phyloP scores from a whole-genome alignment of 192 early-diverging fungal species.

The Coemansia sp. region DNA sequence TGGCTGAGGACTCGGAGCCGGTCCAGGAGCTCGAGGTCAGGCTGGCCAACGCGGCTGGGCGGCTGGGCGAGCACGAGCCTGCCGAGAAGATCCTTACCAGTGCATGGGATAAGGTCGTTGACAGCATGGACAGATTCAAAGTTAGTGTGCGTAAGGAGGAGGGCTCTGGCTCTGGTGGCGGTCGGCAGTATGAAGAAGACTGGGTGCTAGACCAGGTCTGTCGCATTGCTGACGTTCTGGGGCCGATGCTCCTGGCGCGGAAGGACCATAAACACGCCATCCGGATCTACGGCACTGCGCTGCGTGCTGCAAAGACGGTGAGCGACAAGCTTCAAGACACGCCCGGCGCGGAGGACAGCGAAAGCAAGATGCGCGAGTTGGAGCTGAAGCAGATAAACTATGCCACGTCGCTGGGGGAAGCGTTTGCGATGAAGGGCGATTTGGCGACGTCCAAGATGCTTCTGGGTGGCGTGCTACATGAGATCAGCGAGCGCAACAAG shows the following conservation, averaged over 20 bases:
- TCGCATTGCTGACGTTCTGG: conserved; percentile 23
- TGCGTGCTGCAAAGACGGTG: conserved; percentile 23
- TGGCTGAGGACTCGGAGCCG: conserved; percentile 19
- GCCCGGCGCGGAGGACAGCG: too few species aligned
- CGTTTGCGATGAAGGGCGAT: conserved; percentile 42
- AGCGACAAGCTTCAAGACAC: background rate
- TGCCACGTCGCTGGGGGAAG: conserved; percentile 41
- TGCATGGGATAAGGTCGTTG: conserved; percentile 20
- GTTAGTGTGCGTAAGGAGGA: background rate
- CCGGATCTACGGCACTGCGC: conserved; percentile 23
- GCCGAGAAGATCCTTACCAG: conserved; percentile 24
- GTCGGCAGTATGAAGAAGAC: background rate
- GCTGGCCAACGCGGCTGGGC: conserved; percentile 30
- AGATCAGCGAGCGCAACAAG: conserved; percentile 16
- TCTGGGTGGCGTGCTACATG: conserved; percentile 25
- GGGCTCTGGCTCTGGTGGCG: too few species aligned
- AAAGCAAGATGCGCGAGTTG: conserved; percentile 1
- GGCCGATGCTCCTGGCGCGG: conserved; percentile 16
- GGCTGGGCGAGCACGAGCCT: conserved; percentile 29
- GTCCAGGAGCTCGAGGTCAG: conserved; percentile 44
- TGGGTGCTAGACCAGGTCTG: conserved; percentile 18
- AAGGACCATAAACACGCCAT: conserved; percentile 7
- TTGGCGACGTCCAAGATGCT: conserved; percentile 16
- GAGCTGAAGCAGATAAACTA: conserved; percentile 20
- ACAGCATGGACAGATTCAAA: background rate